These are phyloP conservation scores for Trypanosoma vivax DNA, from an alignment of 208 protist species.

Conservation along the genomic window DNA sequence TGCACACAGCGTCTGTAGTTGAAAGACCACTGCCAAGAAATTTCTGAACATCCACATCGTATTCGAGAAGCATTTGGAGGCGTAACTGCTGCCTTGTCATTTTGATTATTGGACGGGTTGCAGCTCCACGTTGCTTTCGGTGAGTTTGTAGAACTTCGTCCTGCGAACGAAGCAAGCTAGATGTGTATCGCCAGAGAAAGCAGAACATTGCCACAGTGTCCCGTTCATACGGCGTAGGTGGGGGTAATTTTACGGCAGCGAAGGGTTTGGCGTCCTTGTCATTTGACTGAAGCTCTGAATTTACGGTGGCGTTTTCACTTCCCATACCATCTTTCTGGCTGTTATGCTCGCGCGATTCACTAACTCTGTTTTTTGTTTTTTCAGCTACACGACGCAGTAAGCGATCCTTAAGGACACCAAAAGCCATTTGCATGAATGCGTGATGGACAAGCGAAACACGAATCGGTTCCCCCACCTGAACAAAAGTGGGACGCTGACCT, in stretches of 20 bases:
- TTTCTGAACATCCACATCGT: conserved; percentile 21
- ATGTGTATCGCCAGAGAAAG: conserved; percentile 21
- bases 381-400: neutral
- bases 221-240: conserved; percentile 1
- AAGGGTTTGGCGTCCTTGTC: too few species aligned
- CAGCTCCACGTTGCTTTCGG: neutral
- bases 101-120: conserved; percentile 2
- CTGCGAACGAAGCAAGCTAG: conserved; percentile 13
- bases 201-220: conserved; percentile 20
- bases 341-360: neutral
- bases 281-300: too few species aligned
- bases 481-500: conserved; percentile 18
- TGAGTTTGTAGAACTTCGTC: conserved; percentile 8
- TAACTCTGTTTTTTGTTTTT: neutral
- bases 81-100: conserved; percentile 29
- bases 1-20: neutral
- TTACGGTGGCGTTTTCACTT: too few species aligned
- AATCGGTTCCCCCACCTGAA: conserved; percentile 17
- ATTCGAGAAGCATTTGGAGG: conserved; percentile 24
- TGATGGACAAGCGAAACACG: conserved; percentile 22
- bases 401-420: conserved; percentile 23
- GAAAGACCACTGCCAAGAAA: conserved; percentile 18
- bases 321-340: neutral
- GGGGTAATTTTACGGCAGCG: too few species aligned
- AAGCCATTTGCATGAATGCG: conserved; percentile 31